Base-by-base conservation (phyloP, 805 yeast genomes). In the Teunomyces atbi region DNA sequence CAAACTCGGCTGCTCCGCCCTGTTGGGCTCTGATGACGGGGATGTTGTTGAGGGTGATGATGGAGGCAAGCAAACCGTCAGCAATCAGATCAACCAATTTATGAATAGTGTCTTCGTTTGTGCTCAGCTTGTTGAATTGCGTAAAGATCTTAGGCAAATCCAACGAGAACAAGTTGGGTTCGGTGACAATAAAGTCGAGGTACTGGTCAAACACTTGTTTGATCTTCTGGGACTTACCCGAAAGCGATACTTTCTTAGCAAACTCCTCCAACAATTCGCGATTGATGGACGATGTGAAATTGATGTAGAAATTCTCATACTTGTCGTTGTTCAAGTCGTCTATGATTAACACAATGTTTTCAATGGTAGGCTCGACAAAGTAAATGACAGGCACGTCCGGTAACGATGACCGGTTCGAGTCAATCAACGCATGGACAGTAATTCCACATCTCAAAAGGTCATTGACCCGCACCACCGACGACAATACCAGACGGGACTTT, bases 321-420 rank as follows among this genome's bases (percentile, higher is more conserved):
- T 83, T 82, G 50, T 88, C 95, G 36, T 71, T 70, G 26, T 79
- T 78, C 45, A 94, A 67, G 62, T 94, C 99, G 42, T 79, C 76
- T 8, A 88, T 78, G 30, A 94, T 86, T 27, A 68, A 60, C 26
- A 78, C 69, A 35, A 94, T 74, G 61, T 94, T 94, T 41, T 81
- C 92, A 21, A 77, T 71, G 0, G 94, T 86, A 5, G 99, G 98
- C 47, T 86, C 86, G 28, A 94, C 85, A 57, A 94, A 92, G 67
- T 94, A 94, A 39, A 94, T 81, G 3, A 83, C 98, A 0, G 98
- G 97, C 11, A 92, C 98, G 58, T 94, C 99, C 1, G 96, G 91
- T 43, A 94, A 74, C 1, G 92, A 78, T n/a, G 91, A 81, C 50
- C 99, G 75, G 47, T 78, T 80, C 40, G 89, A 75, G 45, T 74